phyloP scores from a whole-genome alignment of 2,329 filamentous ascomycete species.

The Sarocladiaceae sp. region DNA sequence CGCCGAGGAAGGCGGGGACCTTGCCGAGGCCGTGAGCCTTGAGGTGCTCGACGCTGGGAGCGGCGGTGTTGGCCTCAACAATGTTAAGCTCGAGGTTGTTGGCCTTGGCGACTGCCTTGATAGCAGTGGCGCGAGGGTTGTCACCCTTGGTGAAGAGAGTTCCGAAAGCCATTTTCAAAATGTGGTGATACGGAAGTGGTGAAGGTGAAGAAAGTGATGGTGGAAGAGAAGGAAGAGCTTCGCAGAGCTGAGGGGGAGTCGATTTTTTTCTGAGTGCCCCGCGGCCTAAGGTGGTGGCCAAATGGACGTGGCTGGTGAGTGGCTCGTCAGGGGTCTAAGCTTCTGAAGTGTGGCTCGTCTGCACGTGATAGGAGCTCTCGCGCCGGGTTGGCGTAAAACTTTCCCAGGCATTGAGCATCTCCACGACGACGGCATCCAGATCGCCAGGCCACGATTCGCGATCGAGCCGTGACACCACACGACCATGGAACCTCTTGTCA shows the following conservation, averaged over 20 bases:
- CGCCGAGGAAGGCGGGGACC: conserved; percentile 86
- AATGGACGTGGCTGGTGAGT: conserved; percentile 7
- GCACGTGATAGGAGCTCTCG: conserved; percentile 8
- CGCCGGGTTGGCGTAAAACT: conserved; percentile 3
- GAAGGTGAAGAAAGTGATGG: conserved; percentile 22
- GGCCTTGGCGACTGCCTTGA: conserved; percentile 93
- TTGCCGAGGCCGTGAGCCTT: conserved; percentile 84
- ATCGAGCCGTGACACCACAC: neutral
- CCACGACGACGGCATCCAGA: too few relatives aligned
- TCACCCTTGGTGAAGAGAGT: conserved; percentile 81
- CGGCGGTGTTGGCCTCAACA: conserved; percentile 61
- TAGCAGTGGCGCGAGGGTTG: conserved; percentile 83
- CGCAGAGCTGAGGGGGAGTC: conserved; percentile 19
- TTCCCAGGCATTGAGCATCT: neutral
- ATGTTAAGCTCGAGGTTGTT: conserved; percentile 90
- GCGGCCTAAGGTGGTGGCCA: conserved; percentile 9
- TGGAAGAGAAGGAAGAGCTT: conserved; percentile 9
- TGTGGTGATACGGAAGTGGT: conserved; percentile 18
- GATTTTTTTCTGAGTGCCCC: conserved; percentile 24
- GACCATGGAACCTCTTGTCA: conserved; percentile 28
- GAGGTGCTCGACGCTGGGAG: conserved; percentile 68
- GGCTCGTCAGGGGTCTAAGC: conserved; percentile 8
- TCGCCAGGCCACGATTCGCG: conserved; percentile 6
- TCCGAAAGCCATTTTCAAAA: conserved; percentile 83
- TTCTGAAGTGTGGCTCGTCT: neutral